Percentiles rank a stretch among this genome's conserved stretches.
Evolutionary conservation across 2,329 filamentous ascomycete genomes (phyloP).

Genomic region (Trichoderma sp.): DNA sequence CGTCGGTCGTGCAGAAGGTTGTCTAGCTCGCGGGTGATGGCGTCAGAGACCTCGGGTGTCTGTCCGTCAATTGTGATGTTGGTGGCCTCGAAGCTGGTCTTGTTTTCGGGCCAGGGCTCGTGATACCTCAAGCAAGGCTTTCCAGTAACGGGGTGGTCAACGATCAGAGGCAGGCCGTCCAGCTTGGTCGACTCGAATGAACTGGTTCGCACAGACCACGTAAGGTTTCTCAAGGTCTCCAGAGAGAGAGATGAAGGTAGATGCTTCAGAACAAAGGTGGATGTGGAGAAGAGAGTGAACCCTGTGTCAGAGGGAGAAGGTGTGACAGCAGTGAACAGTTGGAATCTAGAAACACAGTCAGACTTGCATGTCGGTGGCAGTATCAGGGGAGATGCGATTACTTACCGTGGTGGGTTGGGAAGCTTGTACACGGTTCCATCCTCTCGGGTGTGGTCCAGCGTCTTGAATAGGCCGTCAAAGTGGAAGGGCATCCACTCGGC

Average conservation of each 20-base stretch:
- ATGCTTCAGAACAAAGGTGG: constrained; percentile 36
- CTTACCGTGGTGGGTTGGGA: neutral
- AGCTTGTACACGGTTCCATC: neutral
- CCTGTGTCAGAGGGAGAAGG: neutral
- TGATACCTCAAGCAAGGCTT: constrained; percentile 57
- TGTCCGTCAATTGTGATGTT: constrained; percentile 48
- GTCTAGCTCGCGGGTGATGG: constrained; percentile 50
- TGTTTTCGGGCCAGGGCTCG: constrained; percentile 56
- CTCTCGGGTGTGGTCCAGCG: neutral
- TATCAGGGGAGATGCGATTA: neutral
- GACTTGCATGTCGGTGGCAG: neutral
- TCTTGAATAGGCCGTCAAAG: neutral
- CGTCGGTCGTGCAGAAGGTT: constrained; percentile 41
- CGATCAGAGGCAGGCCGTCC: constrained; percentile 31
- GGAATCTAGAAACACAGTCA: neutral
- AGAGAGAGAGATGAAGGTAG: neutral
- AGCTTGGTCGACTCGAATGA: neutral
- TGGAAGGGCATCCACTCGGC: neutral
- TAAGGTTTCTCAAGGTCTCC: neutral
- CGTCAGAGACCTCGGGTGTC: constrained; percentile 44
- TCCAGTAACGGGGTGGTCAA: constrained; percentile 54
- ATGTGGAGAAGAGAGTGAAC: constrained; percentile 43
- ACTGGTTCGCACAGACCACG: neutral
- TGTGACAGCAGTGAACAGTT: neutral
- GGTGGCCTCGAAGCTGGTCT: constrained; percentile 54